Evolutionary conservation across 495 filamentous ascomycete genomes (phyloP).

Genomic region (Neurospora sp.): DNA sequence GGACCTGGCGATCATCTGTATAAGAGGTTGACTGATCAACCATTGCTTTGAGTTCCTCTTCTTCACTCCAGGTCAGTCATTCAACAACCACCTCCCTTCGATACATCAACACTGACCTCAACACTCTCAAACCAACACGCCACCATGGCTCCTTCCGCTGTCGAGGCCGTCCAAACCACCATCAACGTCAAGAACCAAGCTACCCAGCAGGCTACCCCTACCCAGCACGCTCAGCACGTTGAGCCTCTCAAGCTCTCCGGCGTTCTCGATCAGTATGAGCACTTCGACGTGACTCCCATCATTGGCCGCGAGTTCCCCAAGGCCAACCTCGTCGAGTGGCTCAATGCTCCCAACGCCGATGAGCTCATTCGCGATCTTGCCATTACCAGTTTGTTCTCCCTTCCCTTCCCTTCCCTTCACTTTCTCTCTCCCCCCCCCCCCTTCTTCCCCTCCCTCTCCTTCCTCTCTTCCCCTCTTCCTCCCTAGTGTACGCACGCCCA

Average conservation of each 20-base stretch:
- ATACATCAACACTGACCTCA: neutral
- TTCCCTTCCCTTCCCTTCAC: neutral
- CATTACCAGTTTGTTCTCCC: conserved; percentile 47
- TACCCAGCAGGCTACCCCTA: neutral
- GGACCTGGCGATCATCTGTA: neutral
- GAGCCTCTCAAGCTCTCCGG: conserved; percentile 43
- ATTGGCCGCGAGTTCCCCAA: conserved; percentile 59
- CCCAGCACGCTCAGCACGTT: neutral
- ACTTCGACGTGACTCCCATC: conserved; percentile 56
- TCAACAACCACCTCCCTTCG: neutral
- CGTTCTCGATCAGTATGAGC: conserved; percentile 45
- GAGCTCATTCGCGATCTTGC: conserved; percentile 58
- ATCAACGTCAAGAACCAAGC: neutral
- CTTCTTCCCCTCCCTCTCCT: no score
- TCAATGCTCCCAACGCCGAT: conserved; percentile 54
- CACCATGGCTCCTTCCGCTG: conserved; percentile 25
- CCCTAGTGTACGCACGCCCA: neutral
- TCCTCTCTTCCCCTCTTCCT: neutral
- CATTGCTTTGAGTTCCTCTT: neutral
- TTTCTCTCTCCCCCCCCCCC: neutral
- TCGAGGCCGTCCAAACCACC: conserved; percentile 11
- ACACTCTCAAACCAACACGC: neutral
- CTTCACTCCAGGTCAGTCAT: neutral
- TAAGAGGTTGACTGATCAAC: neutral
- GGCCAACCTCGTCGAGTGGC: conserved; percentile 51